Evolutionary conservation across 441 rosid genomes (phyloP).

Genomic region (Gossypium aridum): DNA sequence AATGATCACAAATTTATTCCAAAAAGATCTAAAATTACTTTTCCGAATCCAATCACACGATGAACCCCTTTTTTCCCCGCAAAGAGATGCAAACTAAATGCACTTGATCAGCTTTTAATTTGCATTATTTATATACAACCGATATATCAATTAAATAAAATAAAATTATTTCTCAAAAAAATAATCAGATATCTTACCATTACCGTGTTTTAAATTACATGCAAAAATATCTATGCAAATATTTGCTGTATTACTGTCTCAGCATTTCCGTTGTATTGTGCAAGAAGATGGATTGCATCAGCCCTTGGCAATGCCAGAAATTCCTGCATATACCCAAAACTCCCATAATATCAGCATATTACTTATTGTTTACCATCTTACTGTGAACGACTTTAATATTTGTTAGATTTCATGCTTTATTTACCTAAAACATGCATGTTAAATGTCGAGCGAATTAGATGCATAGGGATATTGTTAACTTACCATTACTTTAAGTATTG

Average conservation of each 20-base stretch:
- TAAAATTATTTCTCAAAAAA: not conserved
- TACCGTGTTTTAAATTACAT: not conserved
- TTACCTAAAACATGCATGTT: not conserved
- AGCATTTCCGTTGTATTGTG: constrained; percentile 79
- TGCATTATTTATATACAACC: not conserved
- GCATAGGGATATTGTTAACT: constrained; percentile 18
- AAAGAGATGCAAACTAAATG: not conserved
- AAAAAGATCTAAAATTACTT: too few species aligned
- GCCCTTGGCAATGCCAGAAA: constrained; percentile 94
- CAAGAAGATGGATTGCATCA: constrained; percentile 88
- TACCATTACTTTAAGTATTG: constrained; percentile 96
- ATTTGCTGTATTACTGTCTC: constrained; percentile 84
- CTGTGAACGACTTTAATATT: not conserved
- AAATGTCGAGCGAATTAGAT: not conserved
- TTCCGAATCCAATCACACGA: too few species aligned
- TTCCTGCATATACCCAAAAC: constrained; percentile 46
- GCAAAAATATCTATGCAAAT: constrained; percentile 27
- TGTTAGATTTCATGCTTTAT: not conserved
- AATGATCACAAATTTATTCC: too few species aligned
- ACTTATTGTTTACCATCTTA: not conserved
- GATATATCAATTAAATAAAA: not conserved
- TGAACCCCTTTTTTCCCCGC: not conserved
- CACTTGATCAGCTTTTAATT: not conserved
- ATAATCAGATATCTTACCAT: not conserved
- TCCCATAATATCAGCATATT: not conserved